A percentile compares a stretch with the other conserved stretches of the same genome.
Conservation (phyloP, 805 yeast species). For the Starmerella geochares region DNA sequence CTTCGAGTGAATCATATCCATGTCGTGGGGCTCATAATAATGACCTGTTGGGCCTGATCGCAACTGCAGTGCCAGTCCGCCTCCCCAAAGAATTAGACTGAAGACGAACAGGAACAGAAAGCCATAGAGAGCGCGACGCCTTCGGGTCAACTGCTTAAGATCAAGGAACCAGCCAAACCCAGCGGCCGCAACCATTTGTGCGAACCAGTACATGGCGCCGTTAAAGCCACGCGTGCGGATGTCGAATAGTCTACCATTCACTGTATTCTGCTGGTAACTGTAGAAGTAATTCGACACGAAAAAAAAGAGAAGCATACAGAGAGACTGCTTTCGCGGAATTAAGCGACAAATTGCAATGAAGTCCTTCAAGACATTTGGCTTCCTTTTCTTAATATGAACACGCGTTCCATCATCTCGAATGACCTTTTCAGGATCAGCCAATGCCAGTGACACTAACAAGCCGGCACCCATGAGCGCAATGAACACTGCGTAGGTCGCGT, state of each 20-base stretch:
- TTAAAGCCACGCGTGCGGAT: conserved; percentile 52
- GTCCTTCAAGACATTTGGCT: conserved; percentile 34
- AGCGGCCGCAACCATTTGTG: conserved; percentile 50
- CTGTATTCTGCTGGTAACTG: conserved; percentile 51
- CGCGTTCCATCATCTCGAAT: conserved; percentile 9
- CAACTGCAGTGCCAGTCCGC: conserved; percentile 42
- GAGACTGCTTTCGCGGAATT: conserved; percentile 36
- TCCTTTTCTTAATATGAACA: background rate
- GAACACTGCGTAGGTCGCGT: conserved; percentile 47
- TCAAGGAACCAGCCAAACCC: conserved; percentile 43
- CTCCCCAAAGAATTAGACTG: conserved; percentile 48
- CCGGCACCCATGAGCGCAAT: conserved; percentile 44
- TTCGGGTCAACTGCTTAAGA: conserved; percentile 34
- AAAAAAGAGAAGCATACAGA: conserved; percentile 49
- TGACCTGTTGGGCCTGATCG: conserved; percentile 28
- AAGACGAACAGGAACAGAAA: conserved; percentile 34
- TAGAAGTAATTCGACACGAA: conserved; percentile 57
- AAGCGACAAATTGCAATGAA: conserved; percentile 33
- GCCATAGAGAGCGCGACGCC: conserved; percentile 39
- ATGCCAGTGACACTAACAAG: conserved; percentile 28
- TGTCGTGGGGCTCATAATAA: conserved; percentile 25
- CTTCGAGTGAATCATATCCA: conserved; percentile 37
- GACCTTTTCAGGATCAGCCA: conserved; percentile 8
- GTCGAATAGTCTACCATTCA: conserved; percentile 46
- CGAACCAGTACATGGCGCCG: conserved; percentile 48